Conservation (phyloP, 2,329 filamentous ascomycete species). For the Coniochaeta sp. region DNA sequence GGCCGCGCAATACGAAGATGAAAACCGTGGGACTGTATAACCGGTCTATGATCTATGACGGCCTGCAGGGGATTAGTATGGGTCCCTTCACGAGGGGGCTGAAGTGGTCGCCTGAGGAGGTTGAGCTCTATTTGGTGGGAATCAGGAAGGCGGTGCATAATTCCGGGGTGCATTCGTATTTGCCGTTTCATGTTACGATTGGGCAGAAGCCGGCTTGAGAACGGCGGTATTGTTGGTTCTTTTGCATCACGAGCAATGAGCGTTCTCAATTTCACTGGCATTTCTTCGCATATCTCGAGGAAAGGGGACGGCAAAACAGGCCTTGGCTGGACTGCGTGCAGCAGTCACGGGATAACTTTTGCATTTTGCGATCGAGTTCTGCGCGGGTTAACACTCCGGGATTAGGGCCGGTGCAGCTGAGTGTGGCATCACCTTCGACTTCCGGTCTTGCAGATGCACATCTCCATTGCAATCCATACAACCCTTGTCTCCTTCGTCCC, state of each 20-base stretch:
- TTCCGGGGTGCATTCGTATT: slow-evolving; percentile 11
- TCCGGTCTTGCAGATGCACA: background rate
- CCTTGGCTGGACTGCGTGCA: too few relatives aligned
- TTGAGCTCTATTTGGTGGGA: slow-evolving; percentile 11
- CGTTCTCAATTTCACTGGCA: too few relatives aligned
- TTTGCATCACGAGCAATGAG: too few relatives aligned
- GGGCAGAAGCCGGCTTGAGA: background rate
- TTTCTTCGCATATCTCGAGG: too few relatives aligned
- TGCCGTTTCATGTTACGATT: background rate
- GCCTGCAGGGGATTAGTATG: slow-evolving; percentile 13
- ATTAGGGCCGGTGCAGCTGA: too few relatives aligned
- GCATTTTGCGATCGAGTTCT: too few relatives aligned
- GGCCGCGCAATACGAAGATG: slow-evolving; percentile 15
- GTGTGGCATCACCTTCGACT: too few relatives aligned
- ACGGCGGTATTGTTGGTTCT: too few relatives aligned
- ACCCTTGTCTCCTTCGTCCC: background rate
- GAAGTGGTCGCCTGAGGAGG: slow-evolving; percentile 12
- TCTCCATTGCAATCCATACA: background rate
- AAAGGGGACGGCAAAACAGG: too few relatives aligned
- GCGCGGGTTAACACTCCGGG: too few relatives aligned
- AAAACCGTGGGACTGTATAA: slow-evolving; percentile 14
- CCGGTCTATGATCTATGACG: slow-evolving; percentile 11
- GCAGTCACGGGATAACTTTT: too few relatives aligned
- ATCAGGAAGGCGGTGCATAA: slow-evolving; percentile 21
- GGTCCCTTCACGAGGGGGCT: slow-evolving; percentile 12